Evolutionary conservation across 2,329 filamentous ascomycete species (phyloP), one percentile per base, ranked within the genome.

Genomic region (Rhynchosporium secalis): DNA sequence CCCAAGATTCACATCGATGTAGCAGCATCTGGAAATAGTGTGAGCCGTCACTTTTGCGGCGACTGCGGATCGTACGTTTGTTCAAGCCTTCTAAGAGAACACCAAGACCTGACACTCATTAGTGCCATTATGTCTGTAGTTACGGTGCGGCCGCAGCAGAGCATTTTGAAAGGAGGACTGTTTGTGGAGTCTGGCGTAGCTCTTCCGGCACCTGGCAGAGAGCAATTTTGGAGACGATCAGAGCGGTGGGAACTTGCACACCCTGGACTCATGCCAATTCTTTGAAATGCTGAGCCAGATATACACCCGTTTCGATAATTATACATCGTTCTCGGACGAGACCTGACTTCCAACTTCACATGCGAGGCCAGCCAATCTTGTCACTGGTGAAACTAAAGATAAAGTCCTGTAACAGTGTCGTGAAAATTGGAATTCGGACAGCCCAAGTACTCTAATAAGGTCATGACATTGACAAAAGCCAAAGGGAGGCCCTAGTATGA

Each of bases 21-120:
- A 26, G 51, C 62, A 4, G 20, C 13, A 12, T 64, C 56, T 9
- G 64, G 64, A 15, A 64, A 62, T 28, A 64, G 45, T 13, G 40
- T 56, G 12, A 43, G 62, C 29, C 20, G 61, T 5, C 48, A 64
- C 31, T 65, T 65, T 31, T 65, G 64, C 56, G 61, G 61, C 2
- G 58, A 63, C 38, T 65, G 64, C 41, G 64, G 64, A 57, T 59
- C 58, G 64, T 64, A 62, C 41, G 43, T 36, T 31, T 12, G 13
- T 28, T 3, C 2, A 41, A 20, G 20, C n/a, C 3, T 46, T 33
- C 28, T 40, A 4, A 31, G 28, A 15, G 15, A 8, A 29, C 33
- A 6, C 26, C 10, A 56, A 12, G 7, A 29, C 10, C 31, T 48
- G 15, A 56, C 29, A 5, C 6, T 12, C 6, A 12, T 6, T 15